These are phyloP conservation scores for Biscutella laevigata DNA, from an alignment of 441 rosid species.

Conservation along the genomic window DNA sequence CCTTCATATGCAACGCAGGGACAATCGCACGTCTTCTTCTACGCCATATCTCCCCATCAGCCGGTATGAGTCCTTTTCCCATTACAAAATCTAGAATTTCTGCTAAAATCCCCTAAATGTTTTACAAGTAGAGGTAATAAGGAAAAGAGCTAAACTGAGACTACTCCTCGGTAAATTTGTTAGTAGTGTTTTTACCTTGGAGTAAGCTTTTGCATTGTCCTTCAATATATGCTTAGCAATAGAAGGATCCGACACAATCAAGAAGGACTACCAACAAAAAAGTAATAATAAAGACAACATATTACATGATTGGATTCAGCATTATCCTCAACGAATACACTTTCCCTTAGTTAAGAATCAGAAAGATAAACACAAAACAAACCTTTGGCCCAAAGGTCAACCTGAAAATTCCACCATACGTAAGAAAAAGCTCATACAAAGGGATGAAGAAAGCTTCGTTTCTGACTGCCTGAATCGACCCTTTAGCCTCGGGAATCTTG, in stretches of 20 bases:
- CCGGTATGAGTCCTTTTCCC: constrained; percentile 98
- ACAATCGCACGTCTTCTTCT: constrained; percentile 86
- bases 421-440: constrained; percentile 79
- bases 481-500: constrained; percentile 83
- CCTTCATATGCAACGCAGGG: constrained; percentile 94
- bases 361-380: constrained; percentile 17
- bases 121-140: constrained; percentile 12
- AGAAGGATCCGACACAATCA: constrained; percentile 91
- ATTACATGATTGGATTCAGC: not conserved
- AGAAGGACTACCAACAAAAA: constrained; percentile 53
- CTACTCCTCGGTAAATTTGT: not conserved
- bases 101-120: constrained; percentile 82
- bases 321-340: not conserved
- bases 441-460: constrained; percentile 91
- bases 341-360: not conserved
- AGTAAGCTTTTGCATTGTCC: constrained; percentile 81
- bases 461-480: constrained; percentile 48
- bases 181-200: constrained; percentile 44
- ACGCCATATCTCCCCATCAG: constrained; percentile 97
- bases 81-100: constrained; percentile 96
- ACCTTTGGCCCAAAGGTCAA: constrained; percentile 95
- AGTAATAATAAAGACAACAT: not conserved
- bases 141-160: not conserved
- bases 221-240: constrained; percentile 81
- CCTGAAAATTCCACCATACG: constrained; percentile 92